phyloP scores from a whole-genome alignment of 495 filamentous ascomycete genomes.

The Staphylotrichum tortipilum region DNA sequence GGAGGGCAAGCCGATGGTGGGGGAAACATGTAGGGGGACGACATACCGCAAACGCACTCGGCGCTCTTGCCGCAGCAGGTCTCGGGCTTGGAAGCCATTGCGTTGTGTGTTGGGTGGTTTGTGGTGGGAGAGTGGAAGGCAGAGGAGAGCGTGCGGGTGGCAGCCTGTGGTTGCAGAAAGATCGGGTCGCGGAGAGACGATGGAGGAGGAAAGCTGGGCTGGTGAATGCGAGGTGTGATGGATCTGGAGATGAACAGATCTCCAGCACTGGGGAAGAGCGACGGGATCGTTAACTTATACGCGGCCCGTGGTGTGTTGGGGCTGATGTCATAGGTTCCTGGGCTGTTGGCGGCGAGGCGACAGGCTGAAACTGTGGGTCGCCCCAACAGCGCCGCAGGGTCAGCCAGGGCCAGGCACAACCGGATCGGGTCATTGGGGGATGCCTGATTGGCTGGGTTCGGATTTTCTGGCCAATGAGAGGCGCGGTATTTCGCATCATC shows the following conservation, averaged over 20 bases:
- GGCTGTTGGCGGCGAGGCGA: conserved; percentile 16
- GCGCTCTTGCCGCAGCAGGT: conserved; percentile 46
- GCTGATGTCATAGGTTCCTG: conserved; percentile 15
- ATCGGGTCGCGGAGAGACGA: not conserved
- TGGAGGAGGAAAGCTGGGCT: not conserved
- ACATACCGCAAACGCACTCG: conserved; percentile 45
- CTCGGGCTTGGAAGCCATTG: conserved; percentile 25
- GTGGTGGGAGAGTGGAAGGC: not conserved
- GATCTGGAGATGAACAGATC: not conserved
- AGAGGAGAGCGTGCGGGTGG: not conserved
- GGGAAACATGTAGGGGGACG: not conserved
- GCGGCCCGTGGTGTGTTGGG: too few species aligned
- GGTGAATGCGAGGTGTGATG: not conserved
- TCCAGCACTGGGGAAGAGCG: not conserved
- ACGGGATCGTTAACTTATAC: conserved; percentile 14
- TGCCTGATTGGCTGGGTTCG: conserved; percentile 12
- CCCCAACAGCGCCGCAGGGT: not conserved
- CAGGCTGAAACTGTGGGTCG: conserved; percentile 10
- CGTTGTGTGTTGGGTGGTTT: not conserved
- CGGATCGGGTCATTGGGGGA: conserved; percentile 11
- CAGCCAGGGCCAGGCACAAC: not conserved
- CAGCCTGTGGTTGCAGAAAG: not conserved
- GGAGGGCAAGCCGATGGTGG: not conserved
- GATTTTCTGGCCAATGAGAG: conserved; percentile 12
- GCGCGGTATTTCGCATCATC: conserved; percentile 22